Conservation (phyloP, 2,329 filamentous ascomycete species). For the Nigrospora oryzae region DNA sequence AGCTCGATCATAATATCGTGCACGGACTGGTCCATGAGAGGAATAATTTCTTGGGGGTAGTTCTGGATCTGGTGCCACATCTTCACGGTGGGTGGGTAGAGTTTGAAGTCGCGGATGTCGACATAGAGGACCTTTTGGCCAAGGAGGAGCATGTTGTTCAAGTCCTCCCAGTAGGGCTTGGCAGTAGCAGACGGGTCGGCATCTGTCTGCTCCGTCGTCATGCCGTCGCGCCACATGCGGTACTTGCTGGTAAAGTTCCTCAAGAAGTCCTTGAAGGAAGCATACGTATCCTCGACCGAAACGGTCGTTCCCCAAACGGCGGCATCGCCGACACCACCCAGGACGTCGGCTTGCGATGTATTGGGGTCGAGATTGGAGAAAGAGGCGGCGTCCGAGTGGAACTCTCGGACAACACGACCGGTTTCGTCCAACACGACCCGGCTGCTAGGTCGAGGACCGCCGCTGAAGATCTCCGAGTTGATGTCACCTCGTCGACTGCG, state of each 20-base stretch:
- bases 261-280: constrained; percentile 84
- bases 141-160: constrained; percentile 86
- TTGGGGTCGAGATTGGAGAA: constrained; percentile 63
- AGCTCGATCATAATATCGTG: constrained; percentile 92
- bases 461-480: constrained; percentile 64
- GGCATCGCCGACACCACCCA: constrained; percentile 73
- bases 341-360: constrained; percentile 82
- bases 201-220: constrained; percentile 66
- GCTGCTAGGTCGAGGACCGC: constrained; percentile 41
- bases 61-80: constrained; percentile 91
- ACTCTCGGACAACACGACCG: constrained; percentile 49
- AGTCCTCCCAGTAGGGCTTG: constrained; percentile 74
- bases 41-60: constrained; percentile 93
- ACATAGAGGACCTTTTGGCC: constrained; percentile 80
- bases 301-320: constrained; percentile 98
- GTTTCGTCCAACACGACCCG: constrained; percentile 52
- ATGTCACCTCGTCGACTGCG: constrained; percentile 72
- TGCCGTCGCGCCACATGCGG: constrained; percentile 82
- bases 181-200: constrained; percentile 63
- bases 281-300: constrained; percentile 82
- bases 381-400: constrained; percentile 50
- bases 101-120: constrained; percentile 80
- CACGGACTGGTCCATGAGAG: constrained; percentile 89
- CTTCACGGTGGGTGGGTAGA: constrained; percentile 87
- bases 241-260: constrained; percentile 91